Base-by-base conservation (phyloP, 2,329 filamentous ascomycete genomes). In the Penicillium sp. region DNA sequence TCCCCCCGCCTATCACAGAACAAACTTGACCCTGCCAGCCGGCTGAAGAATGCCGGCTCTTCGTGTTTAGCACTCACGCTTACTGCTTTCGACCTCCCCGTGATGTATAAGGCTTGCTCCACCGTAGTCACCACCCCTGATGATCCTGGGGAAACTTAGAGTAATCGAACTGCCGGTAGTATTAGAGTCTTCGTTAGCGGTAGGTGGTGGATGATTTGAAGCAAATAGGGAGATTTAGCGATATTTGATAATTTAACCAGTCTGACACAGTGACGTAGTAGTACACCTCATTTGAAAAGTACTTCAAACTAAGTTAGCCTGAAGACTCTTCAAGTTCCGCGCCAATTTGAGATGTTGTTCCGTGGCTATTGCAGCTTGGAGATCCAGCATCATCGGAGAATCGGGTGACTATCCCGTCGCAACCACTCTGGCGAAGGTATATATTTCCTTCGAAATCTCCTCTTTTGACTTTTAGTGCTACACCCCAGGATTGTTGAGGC, bases 341-440 rank as follows among this genome's bases (percentile, higher is more conserved):
- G 49, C 49, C 55, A 33, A 58, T 61, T 61, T 58, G 55, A 61
- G 59, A 61, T 59, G 40, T 51, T 19, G 37, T 46, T 58, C 59
- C 59, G 55, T 55, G 59, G 42, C 54, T 35, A 19, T 61, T 61
- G 26, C n/a, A 52, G 55, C 25, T 19, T 51, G 48, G 37, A 43
- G 30, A 19, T 43, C 49, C 14, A 49, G 26, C 13, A 22, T 42
- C 40, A 54, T 51, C 49, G 49, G 49, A 22, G 22, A 25, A 25
- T 5, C 49, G 49, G 49, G 19, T 13, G 49, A 37, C 6, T 16
- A 11, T 52, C 19, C 49, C 49, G 49, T 35, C 30, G n/a, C 49
- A 22, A 22, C 19, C 1, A 37, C 16, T 7, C 4, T 22, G 4
- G 16, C 4, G 19, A 14, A 37, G 10, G 11, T 52, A 52, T 52